Evolutionary conservation across 108 stramenopile species (phyloP), one percentile per base, ranked within the genome.

Genomic region (Cylindrotheca fusiformis): DNA sequence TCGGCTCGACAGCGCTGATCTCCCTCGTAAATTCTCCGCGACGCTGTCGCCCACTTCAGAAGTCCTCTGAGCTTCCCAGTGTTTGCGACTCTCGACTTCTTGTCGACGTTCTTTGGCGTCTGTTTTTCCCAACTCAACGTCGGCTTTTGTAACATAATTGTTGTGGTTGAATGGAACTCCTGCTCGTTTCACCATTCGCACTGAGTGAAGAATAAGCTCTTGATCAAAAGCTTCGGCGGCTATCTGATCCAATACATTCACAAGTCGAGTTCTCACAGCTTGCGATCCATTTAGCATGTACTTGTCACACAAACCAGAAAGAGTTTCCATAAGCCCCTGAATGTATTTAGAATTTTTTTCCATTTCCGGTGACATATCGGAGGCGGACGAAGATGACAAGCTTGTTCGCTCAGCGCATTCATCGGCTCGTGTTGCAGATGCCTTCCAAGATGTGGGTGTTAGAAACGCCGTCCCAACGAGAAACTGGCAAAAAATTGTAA

Each of bases 181-280:
- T 17, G 87, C 73, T 21, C 90, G 69, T 51, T 80, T 76, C 5
- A 75, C 69, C 79, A 86, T 71, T 31, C 90, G 85, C 60, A 50
- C 63, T 48, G 52, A 68, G 44, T 31, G 66, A 20, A 58, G 71
- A 32, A 64, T 64, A 54, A 53, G 56, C 36, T 75, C 74, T 18
- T 51, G 6, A 48, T 84, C 83, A 68, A 78, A 58, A 1, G 83
- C 52, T 31, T 81, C 58, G 17, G 67, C 56, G 31, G 71, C 33
- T 48, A 86, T 83, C 55, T 85, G 83, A 60, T 79, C 68, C 30
- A 85, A 31, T 0, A 86, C 84, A 65, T 90, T 84, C 61, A 77
- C 72, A 10, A 80, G 70, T 65, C 64, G 59, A n/a, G 17, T 28
- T 63, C 70, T 62, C 57, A 67, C 77, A 23, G 75, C 69, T 51